Percentiles rank a stretch among this genome's conserved stretches.
Conservation (phyloP, 768 basidiomycete species). For the Collybiopsis confluens region DNA sequence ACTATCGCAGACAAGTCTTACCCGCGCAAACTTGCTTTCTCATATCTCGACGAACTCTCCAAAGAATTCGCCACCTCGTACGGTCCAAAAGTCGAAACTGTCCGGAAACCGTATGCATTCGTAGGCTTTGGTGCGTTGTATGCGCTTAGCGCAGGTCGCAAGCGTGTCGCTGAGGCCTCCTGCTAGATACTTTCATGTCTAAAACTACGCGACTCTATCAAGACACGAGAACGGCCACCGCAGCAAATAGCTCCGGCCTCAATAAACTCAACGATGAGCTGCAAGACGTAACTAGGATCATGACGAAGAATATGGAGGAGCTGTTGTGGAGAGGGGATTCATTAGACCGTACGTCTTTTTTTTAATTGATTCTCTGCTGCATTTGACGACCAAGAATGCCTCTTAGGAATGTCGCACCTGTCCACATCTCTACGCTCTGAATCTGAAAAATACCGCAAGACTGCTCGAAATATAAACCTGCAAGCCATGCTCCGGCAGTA, state of each 20-base stretch:
- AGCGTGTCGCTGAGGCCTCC: not conserved
- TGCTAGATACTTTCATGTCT: conserved; percentile 94
- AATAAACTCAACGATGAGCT: conserved; percentile 93
- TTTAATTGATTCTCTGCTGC: not conserved
- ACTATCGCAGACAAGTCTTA: conserved; percentile 96
- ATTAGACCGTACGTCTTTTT: conserved; percentile 72
- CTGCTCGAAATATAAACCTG: conserved; percentile 90
- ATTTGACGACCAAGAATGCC: too few species aligned
- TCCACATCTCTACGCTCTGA: conserved; percentile 93
- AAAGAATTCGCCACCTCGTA: conserved; percentile 95
- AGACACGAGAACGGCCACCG: conserved; percentile 83
- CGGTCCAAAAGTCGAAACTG: conserved; percentile 87
- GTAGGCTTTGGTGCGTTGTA: conserved; percentile 87
- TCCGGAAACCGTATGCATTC: conserved; percentile 97
- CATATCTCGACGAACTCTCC: conserved; percentile 93
- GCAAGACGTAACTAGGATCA: conserved; percentile 96
- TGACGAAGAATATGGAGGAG: conserved; percentile 99
- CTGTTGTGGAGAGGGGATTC: conserved; percentile 97
- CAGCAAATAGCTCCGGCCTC: conserved; percentile 60
- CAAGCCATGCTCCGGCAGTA: conserved; percentile 94
- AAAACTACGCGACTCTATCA: conserved; percentile 94
- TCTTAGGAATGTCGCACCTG: conserved; percentile 90
- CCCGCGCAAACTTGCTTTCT: conserved; percentile 94
- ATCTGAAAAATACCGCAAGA: conserved; percentile 96
- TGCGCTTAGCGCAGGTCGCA: conserved; percentile 1